Evolutionary conservation across 1,284 basidiomycete genomes (phyloP).

Genomic region (Ganoderma leucocontextum): DNA sequence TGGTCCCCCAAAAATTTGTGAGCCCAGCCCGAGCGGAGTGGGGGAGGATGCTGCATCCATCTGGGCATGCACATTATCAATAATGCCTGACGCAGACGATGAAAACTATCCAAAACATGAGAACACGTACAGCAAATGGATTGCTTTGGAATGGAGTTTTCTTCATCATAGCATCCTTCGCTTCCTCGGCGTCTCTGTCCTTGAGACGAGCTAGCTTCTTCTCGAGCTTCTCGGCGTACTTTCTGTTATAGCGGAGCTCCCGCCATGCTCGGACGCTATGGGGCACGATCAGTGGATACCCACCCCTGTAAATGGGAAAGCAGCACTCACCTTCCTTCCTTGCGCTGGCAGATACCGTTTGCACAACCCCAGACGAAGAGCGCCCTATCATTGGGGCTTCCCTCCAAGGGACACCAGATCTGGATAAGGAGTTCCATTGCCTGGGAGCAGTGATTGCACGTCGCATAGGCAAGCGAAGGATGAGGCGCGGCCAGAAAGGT

Average conservation of each 20-base stretch:
- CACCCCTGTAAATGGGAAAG: conserved; percentile 3
- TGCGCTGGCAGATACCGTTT: conserved; percentile 70
- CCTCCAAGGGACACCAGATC: conserved; percentile 87
- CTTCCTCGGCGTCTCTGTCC: conserved; percentile 48
- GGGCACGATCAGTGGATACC: conserved; percentile 16
- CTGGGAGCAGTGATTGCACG: conserved; percentile 72
- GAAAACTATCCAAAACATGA: background rate
- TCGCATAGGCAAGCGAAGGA: conserved; percentile 47
- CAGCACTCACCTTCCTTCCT: conserved; percentile 59
- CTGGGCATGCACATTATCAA: conserved; percentile 17
- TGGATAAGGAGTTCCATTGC: conserved; percentile 84
- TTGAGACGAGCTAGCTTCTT: conserved; percentile 47
- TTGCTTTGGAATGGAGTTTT: conserved; percentile 54
- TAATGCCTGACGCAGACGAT: conserved; percentile 2
- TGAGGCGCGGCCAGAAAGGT: conserved; percentile 43
- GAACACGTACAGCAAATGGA: conserved; percentile 70
- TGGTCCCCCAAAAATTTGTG: conserved; percentile 65
- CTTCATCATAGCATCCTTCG: conserved; percentile 41
- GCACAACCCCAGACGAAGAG: conserved; percentile 86
- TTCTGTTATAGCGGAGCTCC: conserved; percentile 71
- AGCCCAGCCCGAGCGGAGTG: conserved; percentile 61
- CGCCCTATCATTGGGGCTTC: conserved; percentile 81
- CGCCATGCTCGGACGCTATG: conserved; percentile 81
- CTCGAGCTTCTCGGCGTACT: conserved; percentile 76
- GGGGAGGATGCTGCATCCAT: conserved; percentile 38